Conservation (phyloP, 139 green algal genomes). For the Tetradesmus lagerheimii region DNA sequence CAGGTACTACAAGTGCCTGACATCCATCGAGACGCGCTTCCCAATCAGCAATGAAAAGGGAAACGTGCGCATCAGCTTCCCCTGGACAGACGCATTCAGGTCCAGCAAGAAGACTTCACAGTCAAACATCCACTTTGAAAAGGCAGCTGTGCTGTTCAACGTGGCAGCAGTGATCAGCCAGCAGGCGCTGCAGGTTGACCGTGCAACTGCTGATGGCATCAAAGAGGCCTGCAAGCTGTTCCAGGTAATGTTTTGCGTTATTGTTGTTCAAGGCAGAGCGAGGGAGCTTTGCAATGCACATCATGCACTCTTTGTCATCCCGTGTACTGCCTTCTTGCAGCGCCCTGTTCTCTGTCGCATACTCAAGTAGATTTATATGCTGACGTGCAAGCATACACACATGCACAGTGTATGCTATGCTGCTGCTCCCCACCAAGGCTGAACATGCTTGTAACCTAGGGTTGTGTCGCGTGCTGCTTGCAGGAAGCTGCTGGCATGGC, state of each 20-base stretch:
- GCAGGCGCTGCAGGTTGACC: conserved; percentile 78
- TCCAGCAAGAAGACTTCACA: conserved; percentile 69
- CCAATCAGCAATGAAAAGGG: conserved; percentile 84
- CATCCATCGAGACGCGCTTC: conserved; percentile 91
- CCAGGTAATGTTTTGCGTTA: conserved; percentile 55
- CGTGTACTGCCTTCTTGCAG: too few species aligned
- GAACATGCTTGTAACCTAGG: too few species aligned
- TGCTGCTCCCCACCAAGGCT: too few species aligned
- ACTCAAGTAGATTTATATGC: too few species aligned
- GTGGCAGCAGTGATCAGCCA: conserved; percentile 85
- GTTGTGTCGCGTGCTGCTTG: too few species aligned
- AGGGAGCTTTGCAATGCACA: too few species aligned
- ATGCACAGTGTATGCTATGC: too few species aligned
- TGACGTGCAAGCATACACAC: too few species aligned
- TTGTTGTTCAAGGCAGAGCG: too few species aligned
- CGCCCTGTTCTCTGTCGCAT: too few species aligned
- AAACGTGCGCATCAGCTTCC: conserved; percentile 67
- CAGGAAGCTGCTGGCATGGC: conserved; percentile 85
- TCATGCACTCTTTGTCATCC: too few species aligned
- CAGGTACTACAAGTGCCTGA: conserved; percentile 89
- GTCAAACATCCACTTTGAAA: conserved; percentile 94
- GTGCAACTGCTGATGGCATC: conserved; percentile 75
- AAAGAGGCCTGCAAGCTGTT: conserved; percentile 79
- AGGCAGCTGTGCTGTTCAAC: conserved; percentile 96
- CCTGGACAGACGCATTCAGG: conserved; percentile 84